A percentile compares a stretch with the other conserved stretches of the same genome.
Evolutionary conservation across 257 asterid genomes (phyloP).

Genomic region (Solanum sejunctum): DNA sequence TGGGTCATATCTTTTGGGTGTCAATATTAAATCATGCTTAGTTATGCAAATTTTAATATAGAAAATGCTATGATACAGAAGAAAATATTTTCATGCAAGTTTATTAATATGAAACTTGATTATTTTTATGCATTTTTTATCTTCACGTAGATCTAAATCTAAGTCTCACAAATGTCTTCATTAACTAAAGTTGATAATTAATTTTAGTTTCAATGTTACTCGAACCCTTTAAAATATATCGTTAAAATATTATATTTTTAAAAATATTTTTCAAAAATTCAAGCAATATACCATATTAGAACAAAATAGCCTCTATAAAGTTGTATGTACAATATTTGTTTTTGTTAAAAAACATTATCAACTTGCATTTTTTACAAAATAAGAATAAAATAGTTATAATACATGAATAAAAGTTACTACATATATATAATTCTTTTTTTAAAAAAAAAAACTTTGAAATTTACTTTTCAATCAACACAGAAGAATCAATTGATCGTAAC

Average conservation of each 20-base stretch:
- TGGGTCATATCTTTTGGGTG: neutral
- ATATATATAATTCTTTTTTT: too few species aligned
- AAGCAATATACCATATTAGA: neutral
- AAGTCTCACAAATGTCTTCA: neutral
- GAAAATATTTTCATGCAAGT: neutral
- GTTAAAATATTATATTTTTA: neutral
- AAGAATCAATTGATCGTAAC: too few species aligned
- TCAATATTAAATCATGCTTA: too few species aligned
- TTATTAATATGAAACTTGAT: neutral
- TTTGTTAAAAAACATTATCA: neutral
- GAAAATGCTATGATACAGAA: too few species aligned
- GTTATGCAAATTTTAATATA: too few species aligned
- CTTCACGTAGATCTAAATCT: neutral
- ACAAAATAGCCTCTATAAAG: neutral
- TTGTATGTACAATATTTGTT: neutral
- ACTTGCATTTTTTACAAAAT: neutral
- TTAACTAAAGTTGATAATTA: neutral
- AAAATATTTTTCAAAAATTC: neutral
- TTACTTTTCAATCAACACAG: neutral
- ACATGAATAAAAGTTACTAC: neutral
- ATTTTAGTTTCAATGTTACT: neutral
- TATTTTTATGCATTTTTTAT: neutral
- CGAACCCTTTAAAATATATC: neutral
- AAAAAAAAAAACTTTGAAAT: neutral
- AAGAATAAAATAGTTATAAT: neutral